These are phyloP conservation scores for Anacardium occidentale DNA, from an alignment of 345 rosid genomes.

Conservation along the genomic window DNA sequence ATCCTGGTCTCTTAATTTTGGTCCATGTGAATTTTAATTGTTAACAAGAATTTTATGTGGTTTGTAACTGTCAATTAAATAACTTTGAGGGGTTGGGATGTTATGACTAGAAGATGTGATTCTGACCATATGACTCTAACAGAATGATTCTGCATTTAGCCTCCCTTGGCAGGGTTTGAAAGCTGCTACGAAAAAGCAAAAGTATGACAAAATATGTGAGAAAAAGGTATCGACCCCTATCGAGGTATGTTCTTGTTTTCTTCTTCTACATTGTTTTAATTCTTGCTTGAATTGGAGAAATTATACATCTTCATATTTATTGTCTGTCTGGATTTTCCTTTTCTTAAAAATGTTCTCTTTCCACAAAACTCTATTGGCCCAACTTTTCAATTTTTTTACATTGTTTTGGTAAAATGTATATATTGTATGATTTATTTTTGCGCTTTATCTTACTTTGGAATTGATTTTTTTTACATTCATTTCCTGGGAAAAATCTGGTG, in stretches of 20 bases:
- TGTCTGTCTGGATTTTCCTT: background rate
- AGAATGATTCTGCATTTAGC: conserved; percentile 37
- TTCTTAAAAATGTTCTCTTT: background rate
- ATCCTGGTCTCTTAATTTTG: background rate
- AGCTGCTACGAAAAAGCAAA: conserved; percentile 88
- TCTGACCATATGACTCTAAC: background rate
- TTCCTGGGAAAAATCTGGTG: too few relatives aligned
- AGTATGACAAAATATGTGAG: conserved; percentile 84
- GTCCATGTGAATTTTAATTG: background rate
- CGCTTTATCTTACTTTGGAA: conserved; percentile 9
- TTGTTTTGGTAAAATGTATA: background rate
- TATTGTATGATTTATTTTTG: background rate
- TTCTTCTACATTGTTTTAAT: too few relatives aligned
- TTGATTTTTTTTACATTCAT: background rate
- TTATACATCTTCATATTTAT: background rate
- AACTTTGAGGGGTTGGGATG: background rate
- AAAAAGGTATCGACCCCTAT: conserved; percentile 90
- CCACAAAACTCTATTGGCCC: background rate
- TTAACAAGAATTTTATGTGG: conserved; percentile 8
- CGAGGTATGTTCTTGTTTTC: conserved; percentile 48
- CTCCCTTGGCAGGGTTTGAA: conserved; percentile 96
- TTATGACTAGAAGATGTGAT: background rate
- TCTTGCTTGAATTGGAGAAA: background rate
- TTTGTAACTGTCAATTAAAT: background rate
- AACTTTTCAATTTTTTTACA: background rate